These are phyloP conservation scores for Nicotiana sylvestris DNA, from an alignment of 257 asterid genomes.

Conservation along the genomic window DNA sequence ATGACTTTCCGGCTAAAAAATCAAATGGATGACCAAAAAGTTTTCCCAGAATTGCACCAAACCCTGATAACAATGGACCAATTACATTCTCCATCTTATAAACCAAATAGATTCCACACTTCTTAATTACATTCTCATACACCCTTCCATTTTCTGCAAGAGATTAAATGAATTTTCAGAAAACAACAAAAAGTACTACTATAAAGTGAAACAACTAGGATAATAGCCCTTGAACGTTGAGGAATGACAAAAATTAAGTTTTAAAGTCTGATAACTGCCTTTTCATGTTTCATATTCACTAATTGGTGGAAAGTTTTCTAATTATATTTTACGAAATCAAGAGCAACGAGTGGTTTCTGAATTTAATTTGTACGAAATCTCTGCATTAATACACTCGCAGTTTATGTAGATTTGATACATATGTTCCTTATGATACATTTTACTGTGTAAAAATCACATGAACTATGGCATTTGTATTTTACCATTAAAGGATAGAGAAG, in stretches of 20 bases:
- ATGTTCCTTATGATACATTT: not conserved
- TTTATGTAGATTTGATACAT: not conserved
- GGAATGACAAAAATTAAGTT: not conserved
- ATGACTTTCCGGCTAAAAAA: conserved; percentile 63
- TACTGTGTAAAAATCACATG: not conserved
- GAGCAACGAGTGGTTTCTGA: not conserved
- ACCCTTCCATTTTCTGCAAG: not conserved
- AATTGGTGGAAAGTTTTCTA: not conserved
- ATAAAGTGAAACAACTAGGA: not conserved
- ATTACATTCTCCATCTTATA: conserved; percentile 49
- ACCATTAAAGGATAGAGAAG: not conserved
- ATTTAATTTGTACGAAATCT: too few species aligned
- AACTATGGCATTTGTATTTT: not conserved
- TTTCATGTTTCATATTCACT: not conserved
- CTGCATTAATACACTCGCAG: not conserved
- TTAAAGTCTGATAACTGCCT: not conserved
- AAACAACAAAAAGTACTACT: not conserved
- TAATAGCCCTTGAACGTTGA: too few species aligned
- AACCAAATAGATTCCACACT: not conserved
- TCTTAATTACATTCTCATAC: not conserved
- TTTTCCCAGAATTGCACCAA: conserved; percentile 43
- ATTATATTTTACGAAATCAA: too few species aligned
- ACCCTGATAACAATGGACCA: conserved; percentile 44
- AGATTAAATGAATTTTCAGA: not conserved
- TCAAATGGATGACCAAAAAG: conserved; percentile 72